Conservation (phyloP, 2,329 filamentous ascomycete species). For the Fusarium armeniacum region DNA sequence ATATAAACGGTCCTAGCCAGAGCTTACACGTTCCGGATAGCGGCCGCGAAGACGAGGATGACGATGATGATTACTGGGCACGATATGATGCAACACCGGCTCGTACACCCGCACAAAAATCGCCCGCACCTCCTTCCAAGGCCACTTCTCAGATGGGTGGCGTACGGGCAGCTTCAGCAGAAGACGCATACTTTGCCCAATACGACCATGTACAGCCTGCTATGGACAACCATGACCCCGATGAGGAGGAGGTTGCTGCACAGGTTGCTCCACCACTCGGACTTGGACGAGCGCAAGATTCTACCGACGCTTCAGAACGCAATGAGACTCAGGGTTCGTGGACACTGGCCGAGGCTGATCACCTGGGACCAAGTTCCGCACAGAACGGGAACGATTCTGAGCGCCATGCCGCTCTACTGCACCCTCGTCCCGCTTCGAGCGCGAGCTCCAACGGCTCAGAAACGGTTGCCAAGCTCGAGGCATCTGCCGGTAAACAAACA, state of each 20-base stretch:
- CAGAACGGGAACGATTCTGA: constrained; percentile 51
- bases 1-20: constrained; percentile 26
- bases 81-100: constrained; percentile 80
- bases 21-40: constrained; percentile 32
- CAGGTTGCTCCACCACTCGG: constrained; percentile 55
- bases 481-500: constrained; percentile 68
- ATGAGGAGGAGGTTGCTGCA: constrained; percentile 68
- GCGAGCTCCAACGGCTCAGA: constrained; percentile 68
- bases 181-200: constrained; percentile 81
- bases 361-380: constrained; percentile 54
- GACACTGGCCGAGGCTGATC: constrained; percentile 61
- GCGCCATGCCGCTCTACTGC: constrained; percentile 60
- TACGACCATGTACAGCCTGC: constrained; percentile 85
- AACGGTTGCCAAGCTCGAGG: constrained; percentile 73
- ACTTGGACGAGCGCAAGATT: constrained; percentile 39
- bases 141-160: constrained; percentile 46
- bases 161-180: constrained; percentile 59
- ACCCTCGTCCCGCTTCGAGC: constrained; percentile 72
- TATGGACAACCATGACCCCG: constrained; percentile 85
- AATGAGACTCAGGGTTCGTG: constrained; percentile 56
- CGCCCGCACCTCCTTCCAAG: constrained; percentile 68
- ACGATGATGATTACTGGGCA: constrained; percentile 85
- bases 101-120: constrained; percentile 73
- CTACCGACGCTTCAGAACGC: constrained; percentile 40
- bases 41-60: constrained; percentile 65